Base-by-base conservation (phyloP, 2,329 filamentous ascomycete genomes). In the Clonostachys rhizophaga region DNA sequence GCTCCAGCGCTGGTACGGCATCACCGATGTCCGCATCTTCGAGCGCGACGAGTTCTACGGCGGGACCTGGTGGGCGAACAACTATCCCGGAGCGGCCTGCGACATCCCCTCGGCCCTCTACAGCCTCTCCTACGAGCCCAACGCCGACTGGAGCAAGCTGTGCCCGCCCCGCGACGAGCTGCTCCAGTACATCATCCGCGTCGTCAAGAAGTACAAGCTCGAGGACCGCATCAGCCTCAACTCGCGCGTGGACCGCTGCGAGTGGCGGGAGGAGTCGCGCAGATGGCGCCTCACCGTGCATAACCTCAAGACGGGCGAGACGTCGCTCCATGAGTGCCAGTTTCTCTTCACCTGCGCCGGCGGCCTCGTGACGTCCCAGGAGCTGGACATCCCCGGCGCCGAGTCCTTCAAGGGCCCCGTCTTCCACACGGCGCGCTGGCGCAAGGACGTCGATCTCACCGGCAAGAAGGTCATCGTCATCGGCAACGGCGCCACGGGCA, bases 11-110 rank as follows among this genome's bases (percentile, higher is more conserved):
- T 73, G 74, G 59, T 71, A 84, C 40, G 73, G 71, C 33, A 80
- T 81, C 46, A 73, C 75, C 50, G 79, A 84, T 50, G 74, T 86
- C 54, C 67, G 69, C 30, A 72, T 86, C 56, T 85, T 84, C 49
- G 83, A 86, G 20, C 69, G 76, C 12, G 68, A 80, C 50, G 63
- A 68, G 5, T 72, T 74, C 4, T 68, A 84, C 40, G 83, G 83
- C 34, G 83, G 83, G 8, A 85, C 82, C 2, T 87, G 83, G 83
- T 74, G 72, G 61, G 74, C 74, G 41, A 86, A 85, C 58, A 67
- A 71, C 34, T 86, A 86, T 59, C 82, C 78, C 10, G 59, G 61
- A 6, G 63, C 58, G 47, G 78, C 78, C 7, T 83, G 79, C 54
- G 79, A 83, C 40, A 71, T 86, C 1, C 80, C 81, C 4, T 71